Evolutionary conservation across 2,329 filamentous ascomycete species (phyloP).

Genomic region (Botryotinia convoluta): DNA sequence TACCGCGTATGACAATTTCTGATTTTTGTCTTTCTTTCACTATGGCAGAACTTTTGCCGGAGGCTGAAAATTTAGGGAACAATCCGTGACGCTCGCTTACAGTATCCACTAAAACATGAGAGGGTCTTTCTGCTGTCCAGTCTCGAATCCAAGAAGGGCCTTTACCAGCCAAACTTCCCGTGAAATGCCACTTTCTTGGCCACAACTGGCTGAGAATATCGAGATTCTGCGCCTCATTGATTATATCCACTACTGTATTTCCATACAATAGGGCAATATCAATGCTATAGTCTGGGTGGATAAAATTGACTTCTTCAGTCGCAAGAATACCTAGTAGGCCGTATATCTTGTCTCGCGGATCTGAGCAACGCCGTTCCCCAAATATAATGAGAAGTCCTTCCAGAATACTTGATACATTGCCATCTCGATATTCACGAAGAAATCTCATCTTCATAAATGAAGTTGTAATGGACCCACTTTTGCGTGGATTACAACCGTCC

Average conservation of each 20-base stretch:
- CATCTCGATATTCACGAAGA: not conserved
- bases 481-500: not conserved
- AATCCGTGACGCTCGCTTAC: not conserved
- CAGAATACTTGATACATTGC: not conserved
- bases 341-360: not conserved
- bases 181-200: not conserved
- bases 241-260: not conserved
- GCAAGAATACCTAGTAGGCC: not conserved
- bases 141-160: not conserved
- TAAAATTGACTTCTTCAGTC: not conserved
- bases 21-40: not conserved
- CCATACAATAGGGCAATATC: not conserved
- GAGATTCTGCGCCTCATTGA: not conserved
- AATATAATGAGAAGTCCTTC: not conserved
- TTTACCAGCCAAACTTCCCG: not conserved
- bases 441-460: not conserved
- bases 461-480: not conserved
- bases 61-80: not conserved
- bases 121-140: not conserved
- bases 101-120: not conserved
- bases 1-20: not conserved
- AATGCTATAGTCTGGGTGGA: not conserved
- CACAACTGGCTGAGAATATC: not conserved
- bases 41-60: not conserved
- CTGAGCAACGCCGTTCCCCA: not conserved